These are phyloP conservation scores for Ormosia emarginata DNA, from an alignment of 306 rosid species.

Conservation along the genomic window DNA sequence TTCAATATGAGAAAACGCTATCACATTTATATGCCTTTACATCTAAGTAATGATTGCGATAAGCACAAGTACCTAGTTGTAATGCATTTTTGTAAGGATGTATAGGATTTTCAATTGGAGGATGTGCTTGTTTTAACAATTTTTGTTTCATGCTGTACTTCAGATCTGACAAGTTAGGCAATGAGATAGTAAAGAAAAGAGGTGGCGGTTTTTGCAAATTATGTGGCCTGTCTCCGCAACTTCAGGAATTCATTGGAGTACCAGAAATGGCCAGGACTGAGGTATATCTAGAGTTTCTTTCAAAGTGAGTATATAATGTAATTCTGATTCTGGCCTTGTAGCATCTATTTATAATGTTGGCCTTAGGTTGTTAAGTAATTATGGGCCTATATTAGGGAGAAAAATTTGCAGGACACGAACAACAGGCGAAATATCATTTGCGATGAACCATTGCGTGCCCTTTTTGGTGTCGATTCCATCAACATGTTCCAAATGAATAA, in stretches of 20 bases:
- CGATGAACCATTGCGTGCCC: slow-evolving; percentile 56
- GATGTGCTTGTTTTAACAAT: slow-evolving; percentile 17
- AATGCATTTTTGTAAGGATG: too few relatives aligned
- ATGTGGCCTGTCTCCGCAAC: slow-evolving; percentile 69
- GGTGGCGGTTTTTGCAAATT: slow-evolving; percentile 66
- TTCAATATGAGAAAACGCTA: not conserved
- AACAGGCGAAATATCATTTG: slow-evolving; percentile 63
- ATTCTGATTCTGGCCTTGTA: slow-evolving; percentile 16
- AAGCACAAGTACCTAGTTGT: not conserved
- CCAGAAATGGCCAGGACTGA: slow-evolving; percentile 81
- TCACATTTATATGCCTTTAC: not conserved
- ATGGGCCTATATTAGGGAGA: slow-evolving; percentile 67
- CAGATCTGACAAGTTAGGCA: slow-evolving; percentile 43
- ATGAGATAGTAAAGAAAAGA: slow-evolving; percentile 59
- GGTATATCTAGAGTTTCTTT: slow-evolving; percentile 31
- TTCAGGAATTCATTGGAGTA: slow-evolving; percentile 57
- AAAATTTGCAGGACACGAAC: slow-evolving; percentile 60
- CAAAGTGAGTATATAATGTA: not conserved
- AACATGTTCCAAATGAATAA: slow-evolving; percentile 86
- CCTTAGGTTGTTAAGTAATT: slow-evolving; percentile 71
- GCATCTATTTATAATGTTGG: slow-evolving; percentile 10
- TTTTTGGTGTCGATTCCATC: slow-evolving; percentile 62
- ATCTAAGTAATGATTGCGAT: not conserved
- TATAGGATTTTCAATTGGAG: not conserved
- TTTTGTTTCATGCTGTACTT: slow-evolving; percentile 26